phyloP scores from a whole-genome alignment of 108 stramenopile species.

The Skeletonema costatum region DNA sequence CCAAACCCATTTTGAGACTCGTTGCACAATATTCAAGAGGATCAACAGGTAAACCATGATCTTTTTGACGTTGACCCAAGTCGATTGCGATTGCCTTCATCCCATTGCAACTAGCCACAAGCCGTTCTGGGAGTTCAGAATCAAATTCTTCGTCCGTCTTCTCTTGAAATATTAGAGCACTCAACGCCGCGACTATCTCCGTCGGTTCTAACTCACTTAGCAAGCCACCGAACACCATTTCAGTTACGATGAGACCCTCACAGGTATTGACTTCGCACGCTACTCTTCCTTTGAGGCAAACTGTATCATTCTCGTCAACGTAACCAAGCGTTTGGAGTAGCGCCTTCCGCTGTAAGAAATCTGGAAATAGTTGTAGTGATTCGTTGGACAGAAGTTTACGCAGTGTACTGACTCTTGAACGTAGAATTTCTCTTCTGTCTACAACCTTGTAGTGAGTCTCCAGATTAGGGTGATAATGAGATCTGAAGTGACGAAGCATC shows the following conservation, averaged over 20 bases:
- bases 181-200: constrained; percentile 93
- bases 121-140: constrained; percentile 76
- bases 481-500: constrained; percentile 50
- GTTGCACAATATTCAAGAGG: constrained; percentile 79
- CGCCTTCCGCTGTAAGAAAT: constrained; percentile 87
- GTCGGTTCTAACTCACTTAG: constrained; percentile 93
- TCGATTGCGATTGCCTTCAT: constrained; percentile 80
- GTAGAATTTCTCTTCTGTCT: constrained; percentile 70
- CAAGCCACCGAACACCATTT: constrained; percentile 96
- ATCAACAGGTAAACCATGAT: constrained; percentile 82
- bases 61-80: constrained; percentile 82
- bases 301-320: constrained; percentile 84
- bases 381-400: constrained; percentile 84
- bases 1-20: constrained; percentile 93
- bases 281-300: constrained; percentile 93
- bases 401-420: constrained; percentile 55
- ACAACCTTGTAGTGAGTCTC: constrained; percentile 60
- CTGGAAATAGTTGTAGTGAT: constrained; percentile 92
- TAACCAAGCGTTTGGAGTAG: constrained; percentile 92
- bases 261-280: constrained; percentile 96
- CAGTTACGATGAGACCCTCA: constrained; percentile 94
- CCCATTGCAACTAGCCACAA: constrained; percentile 65
- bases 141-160: constrained; percentile 76
- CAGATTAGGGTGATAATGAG: constrained; percentile 74
- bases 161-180: constrained; percentile 94